phyloP scores from a whole-genome alignment of 139 green algal species.

The Edaphochlamys debaryana region DNA sequence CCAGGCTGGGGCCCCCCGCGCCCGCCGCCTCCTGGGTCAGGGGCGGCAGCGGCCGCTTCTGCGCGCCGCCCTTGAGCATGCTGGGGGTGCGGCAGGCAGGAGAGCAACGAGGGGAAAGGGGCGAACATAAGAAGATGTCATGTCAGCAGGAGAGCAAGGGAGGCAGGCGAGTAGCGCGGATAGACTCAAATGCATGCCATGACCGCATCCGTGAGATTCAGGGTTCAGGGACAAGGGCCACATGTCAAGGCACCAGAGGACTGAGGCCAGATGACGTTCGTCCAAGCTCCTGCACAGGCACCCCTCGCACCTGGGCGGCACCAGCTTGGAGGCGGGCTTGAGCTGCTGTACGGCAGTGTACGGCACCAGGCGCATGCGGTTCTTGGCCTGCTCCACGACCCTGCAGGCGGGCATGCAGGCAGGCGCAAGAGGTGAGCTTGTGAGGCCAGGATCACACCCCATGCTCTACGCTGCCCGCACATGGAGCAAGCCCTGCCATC shows the following conservation, averaged over 20 bases:
- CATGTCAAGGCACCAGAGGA: too few relatives aligned
- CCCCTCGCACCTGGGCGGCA: constrained; percentile 10
- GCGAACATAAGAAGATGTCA: too few relatives aligned
- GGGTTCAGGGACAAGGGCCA: too few relatives aligned
- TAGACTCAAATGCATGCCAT: too few relatives aligned
- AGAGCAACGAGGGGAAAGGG: not conserved
- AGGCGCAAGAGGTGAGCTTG: not conserved
- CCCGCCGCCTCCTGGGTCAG: not conserved
- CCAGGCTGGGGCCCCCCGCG: not conserved
- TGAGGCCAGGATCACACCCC: not conserved
- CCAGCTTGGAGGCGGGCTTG: not conserved
- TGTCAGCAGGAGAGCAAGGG: too few relatives aligned
- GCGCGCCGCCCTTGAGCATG: not conserved
- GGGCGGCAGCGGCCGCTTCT: constrained; percentile 14
- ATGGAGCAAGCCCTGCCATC: too few relatives aligned
- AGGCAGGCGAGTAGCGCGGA: too few relatives aligned
- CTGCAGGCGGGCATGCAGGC: not conserved
- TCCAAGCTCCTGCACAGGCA: too few relatives aligned
- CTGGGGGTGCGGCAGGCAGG: not conserved
- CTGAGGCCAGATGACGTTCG: too few relatives aligned
- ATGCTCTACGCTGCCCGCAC: too few relatives aligned
- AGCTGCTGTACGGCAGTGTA: constrained; percentile 6
- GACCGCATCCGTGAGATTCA: too few relatives aligned
- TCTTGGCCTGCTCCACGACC: constrained; percentile 28
- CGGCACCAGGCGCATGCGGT: constrained; percentile 13